Percentiles rank a stretch among this genome's conserved stretches.
These are phyloP conservation scores for Mycena rosella DNA, from an alignment of 768 basidiomycete genomes.

Conservation along the genomic window DNA sequence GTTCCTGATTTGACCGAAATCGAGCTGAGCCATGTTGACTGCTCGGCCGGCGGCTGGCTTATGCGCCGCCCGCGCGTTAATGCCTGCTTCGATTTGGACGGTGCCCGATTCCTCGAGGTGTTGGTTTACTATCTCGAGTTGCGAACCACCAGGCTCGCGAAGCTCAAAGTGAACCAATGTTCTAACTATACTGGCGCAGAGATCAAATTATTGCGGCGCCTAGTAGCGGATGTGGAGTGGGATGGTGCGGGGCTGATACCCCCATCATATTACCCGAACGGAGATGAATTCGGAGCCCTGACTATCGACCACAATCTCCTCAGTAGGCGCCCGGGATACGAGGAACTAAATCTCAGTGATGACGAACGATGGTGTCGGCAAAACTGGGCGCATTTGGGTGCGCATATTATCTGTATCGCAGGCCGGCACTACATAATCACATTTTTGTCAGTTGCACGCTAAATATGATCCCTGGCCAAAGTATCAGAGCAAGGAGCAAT, in stretches of 20 bases:
- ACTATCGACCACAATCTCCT: conserved; percentile 27
- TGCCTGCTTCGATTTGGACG: conserved; percentile 27
- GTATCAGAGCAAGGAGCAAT: too few relatives aligned
- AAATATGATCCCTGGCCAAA: too few relatives aligned
- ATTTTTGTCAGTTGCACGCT: too few relatives aligned
- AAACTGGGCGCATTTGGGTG: not conserved
- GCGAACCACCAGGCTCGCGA: not conserved
- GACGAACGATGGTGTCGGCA: conserved; percentile 14
- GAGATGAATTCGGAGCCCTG: conserved; percentile 22
- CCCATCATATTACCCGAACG: conserved; percentile 9
- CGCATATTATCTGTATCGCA: not conserved
- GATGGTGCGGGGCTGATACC: conserved; percentile 5
- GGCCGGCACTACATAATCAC: not conserved
- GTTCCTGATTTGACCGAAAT: conserved; percentile 14
- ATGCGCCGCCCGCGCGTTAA: conserved; percentile 3
- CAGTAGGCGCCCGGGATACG: conserved; percentile 5
- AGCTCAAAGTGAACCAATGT: conserved; percentile 12
- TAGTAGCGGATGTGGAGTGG: conserved; percentile 21
- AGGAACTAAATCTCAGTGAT: conserved; percentile 16
- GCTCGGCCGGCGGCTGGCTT: conserved; percentile 17
- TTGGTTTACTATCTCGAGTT: conserved; percentile 25
- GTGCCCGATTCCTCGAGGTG: conserved; percentile 23
- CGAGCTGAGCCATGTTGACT: conserved; percentile 1
- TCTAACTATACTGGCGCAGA: conserved; percentile 13
- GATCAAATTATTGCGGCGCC: conserved; percentile 22